phyloP scores from a whole-genome alignment of 2,329 filamentous ascomycete genomes.

The Trematosphaeria pertusa region DNA sequence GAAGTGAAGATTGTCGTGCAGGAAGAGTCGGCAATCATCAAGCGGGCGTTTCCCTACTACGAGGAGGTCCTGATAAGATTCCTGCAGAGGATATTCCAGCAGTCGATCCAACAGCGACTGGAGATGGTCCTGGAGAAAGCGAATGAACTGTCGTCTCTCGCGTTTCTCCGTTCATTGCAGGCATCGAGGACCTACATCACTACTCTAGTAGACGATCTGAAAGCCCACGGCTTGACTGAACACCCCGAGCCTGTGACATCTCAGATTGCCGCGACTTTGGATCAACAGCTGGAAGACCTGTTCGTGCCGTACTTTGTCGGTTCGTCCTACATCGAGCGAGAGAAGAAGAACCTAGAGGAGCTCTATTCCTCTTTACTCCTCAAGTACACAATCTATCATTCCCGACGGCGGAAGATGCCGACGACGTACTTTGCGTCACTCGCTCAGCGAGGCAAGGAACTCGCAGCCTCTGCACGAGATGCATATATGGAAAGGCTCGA shows the following conservation, averaged over 20 bases:
- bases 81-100: slow-evolving; percentile 94
- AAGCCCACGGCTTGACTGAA: slow-evolving; percentile 92
- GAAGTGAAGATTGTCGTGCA: slow-evolving; percentile 96
- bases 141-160: slow-evolving; percentile 86
- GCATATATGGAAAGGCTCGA: slow-evolving; percentile 89
- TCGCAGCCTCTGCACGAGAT: slow-evolving; percentile 86
- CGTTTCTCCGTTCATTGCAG: slow-evolving; percentile 89
- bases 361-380: slow-evolving; percentile 91
- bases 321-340: slow-evolving; percentile 69
- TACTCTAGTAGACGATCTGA: slow-evolving; percentile 87
- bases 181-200: slow-evolving; percentile 90
- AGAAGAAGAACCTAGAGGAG: slow-evolving; percentile 75
- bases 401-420: slow-evolving; percentile 82
- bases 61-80: slow-evolving; percentile 94
- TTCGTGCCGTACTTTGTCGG: slow-evolving; percentile 72
- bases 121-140: slow-evolving; percentile 97
- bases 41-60: slow-evolving; percentile 93
- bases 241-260: slow-evolving; percentile 90
- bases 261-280: slow-evolving; percentile 74
- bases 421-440: slow-evolving; percentile 93
- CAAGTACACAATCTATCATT: slow-evolving; percentile 97
- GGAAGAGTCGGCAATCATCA: slow-evolving; percentile 96
- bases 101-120: slow-evolving; percentile 94
- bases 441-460: slow-evolving; percentile 86
- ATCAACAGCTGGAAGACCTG: slow-evolving; percentile 72